Evolutionary conservation across 2,329 filamentous ascomycete species (phyloP).

Genomic region (Cordyceps javanica): DNA sequence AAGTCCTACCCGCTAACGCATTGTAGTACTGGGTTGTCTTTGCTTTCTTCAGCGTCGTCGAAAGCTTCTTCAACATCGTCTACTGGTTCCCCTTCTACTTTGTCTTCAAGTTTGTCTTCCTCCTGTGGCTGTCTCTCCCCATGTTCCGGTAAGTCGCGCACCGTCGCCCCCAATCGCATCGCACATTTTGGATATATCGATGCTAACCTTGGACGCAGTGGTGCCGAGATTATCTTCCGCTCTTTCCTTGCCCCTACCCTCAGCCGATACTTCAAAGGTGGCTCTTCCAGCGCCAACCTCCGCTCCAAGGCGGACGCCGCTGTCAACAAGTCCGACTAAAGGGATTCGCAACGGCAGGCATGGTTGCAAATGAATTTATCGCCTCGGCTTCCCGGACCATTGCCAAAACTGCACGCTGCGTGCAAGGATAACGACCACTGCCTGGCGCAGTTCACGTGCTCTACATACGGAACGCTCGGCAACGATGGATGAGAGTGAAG

Average conservation of each 20-base stretch:
- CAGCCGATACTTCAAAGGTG: slow-evolving; percentile 77
- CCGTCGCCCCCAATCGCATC: not conserved
- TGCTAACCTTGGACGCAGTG: slow-evolving; percentile 46
- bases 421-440: not conserved
- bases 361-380: not conserved
- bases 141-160: slow-evolving; percentile 68
- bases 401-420: not conserved
- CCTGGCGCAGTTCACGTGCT: not conserved
- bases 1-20: slow-evolving; percentile 28
- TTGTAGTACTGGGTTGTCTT: slow-evolving; percentile 84
- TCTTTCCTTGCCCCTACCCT: slow-evolving; percentile 90
- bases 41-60: slow-evolving; percentile 72
- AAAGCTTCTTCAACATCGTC: slow-evolving; percentile 76
- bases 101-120: slow-evolving; percentile 97
- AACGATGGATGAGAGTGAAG: slow-evolving; percentile 2
- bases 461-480: not conserved
- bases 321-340: slow-evolving; percentile 63
- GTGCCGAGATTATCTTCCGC: slow-evolving; percentile 93
- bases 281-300: slow-evolving; percentile 78
- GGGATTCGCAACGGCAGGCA: slow-evolving; percentile 7
- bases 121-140: slow-evolving; percentile 96
- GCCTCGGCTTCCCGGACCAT: not conserved
- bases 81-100: slow-evolving; percentile 99
- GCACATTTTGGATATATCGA: not conserved
- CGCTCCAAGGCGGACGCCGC: slow-evolving; percentile 80